Conservation (phyloP, 2,329 filamentous ascomycete species). For the Botryosphaeria dothidea region DNA sequence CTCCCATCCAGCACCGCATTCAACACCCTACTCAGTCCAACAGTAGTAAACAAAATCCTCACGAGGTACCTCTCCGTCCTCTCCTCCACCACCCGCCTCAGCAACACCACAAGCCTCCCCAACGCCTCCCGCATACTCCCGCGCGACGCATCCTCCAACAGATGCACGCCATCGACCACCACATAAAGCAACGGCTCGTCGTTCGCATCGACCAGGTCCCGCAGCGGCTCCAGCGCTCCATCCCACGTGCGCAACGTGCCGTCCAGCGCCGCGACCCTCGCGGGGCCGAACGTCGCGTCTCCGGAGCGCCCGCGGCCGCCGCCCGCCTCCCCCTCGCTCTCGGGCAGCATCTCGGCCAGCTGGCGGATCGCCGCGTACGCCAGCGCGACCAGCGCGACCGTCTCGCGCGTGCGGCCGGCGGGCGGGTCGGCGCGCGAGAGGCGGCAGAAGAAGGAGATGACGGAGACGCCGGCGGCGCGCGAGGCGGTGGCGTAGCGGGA, state of each 20-base stretch:
- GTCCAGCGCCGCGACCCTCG: neutral
- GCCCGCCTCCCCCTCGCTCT: neutral
- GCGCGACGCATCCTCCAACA: neutral
- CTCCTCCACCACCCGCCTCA: neutral
- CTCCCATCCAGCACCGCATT: slow-evolving; percentile 42
- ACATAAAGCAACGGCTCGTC: neutral
- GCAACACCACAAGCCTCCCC: neutral
- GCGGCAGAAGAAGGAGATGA: slow-evolving; percentile 22
- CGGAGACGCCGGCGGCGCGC: neutral
- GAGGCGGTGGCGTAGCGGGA: neutral
- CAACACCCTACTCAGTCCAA: neutral
- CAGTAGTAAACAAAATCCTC: neutral
- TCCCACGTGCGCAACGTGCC: neutral
- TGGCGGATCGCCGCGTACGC: slow-evolving; percentile 23
- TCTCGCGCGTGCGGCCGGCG: slow-evolving; percentile 9
- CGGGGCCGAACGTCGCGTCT: neutral
- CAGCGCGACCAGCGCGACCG: slow-evolving; percentile 12
- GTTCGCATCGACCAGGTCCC: neutral
- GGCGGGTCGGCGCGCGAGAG: neutral
- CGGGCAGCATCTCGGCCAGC: slow-evolving; percentile 19
- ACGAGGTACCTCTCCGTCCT: neutral
- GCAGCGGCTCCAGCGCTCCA: neutral
- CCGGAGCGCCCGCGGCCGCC: neutral
- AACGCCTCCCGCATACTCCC: neutral
- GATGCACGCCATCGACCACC: neutral